phyloP scores from a whole-genome alignment of 352 stramenopile genomes.

The Phytophthora meadii region DNA sequence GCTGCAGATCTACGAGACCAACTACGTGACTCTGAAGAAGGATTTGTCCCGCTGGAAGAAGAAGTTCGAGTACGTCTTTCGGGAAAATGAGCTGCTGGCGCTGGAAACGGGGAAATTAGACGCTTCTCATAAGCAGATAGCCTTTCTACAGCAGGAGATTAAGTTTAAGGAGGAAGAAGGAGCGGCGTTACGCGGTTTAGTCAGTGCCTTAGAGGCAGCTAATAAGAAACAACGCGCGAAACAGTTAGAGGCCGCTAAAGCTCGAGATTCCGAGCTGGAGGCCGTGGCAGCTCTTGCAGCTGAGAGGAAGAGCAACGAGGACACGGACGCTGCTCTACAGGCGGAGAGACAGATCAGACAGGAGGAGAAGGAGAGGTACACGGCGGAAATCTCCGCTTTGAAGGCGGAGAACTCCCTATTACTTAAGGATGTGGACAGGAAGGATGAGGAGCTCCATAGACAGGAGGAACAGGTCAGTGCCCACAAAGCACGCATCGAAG shows the following conservation, averaged over 20 bases:
- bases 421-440: slow-evolving; percentile 78
- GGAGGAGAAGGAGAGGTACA: slow-evolving; percentile 58
- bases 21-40: slow-evolving; percentile 83
- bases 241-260: slow-evolving; percentile 58
- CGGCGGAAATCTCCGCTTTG: slow-evolving; percentile 60
- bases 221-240: slow-evolving; percentile 84
- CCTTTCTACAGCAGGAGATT: slow-evolving; percentile 85
- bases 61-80: slow-evolving; percentile 89
- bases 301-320: slow-evolving; percentile 42
- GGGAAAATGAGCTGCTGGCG: slow-evolving; percentile 86
- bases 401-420: slow-evolving; percentile 78
- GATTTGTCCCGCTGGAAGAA: slow-evolving; percentile 86
- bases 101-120: slow-evolving; percentile 88
- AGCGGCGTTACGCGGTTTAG: slow-evolving; percentile 70
- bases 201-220: slow-evolving; percentile 77
- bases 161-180: slow-evolving; percentile 88
- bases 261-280: slow-evolving; percentile 37
- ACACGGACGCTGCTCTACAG: slow-evolving; percentile 50
- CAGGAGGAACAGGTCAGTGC: slow-evolving; percentile 70
- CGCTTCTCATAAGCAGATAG: slow-evolving; percentile 82
- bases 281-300: slow-evolving; percentile 35
- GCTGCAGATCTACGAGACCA: slow-evolving; percentile 83
- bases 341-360: slow-evolving; percentile 28
- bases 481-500: slow-evolving; percentile 69
- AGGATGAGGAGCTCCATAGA: slow-evolving; percentile 67